Conservation (phyloP, 208 protist species). For the Trypanosoma avium region DNA sequence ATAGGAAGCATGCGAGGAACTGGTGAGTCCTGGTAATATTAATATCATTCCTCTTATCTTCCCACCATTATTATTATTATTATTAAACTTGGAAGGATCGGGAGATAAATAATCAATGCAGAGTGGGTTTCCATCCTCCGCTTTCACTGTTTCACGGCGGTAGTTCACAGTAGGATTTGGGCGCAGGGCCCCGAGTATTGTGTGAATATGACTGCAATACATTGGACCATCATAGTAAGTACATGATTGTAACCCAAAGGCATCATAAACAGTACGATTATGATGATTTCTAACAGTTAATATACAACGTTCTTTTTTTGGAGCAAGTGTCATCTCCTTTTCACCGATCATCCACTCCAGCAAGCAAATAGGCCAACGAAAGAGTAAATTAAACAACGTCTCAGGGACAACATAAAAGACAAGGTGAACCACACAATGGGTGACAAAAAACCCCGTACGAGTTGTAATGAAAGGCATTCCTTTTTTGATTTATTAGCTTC, state of each 20-base stretch:
- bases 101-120: slow-evolving; percentile 54
- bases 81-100: too few relatives aligned
- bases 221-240: slow-evolving; percentile 51
- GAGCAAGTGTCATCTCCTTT: slow-evolving; percentile 16
- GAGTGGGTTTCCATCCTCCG: slow-evolving; percentile 55
- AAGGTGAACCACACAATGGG: slow-evolving; percentile 29
- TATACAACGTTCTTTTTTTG: slow-evolving; percentile 19
- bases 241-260: slow-evolving; percentile 36
- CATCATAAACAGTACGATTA: not conserved
- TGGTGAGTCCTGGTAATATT: slow-evolving; percentile 60
- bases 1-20: slow-evolving; percentile 51
- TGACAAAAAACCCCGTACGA: slow-evolving; percentile 17
- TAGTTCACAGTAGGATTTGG: slow-evolving; percentile 23
- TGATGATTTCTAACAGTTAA: not conserved
- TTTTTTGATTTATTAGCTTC: too few relatives aligned
- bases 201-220: slow-evolving; percentile 61
- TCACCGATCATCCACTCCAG: slow-evolving; percentile 21
- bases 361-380: slow-evolving; percentile 29
- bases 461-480: too few relatives aligned
- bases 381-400: slow-evolving; percentile 24
- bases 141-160: slow-evolving; percentile 36
- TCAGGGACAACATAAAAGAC: slow-evolving; percentile 34
- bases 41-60: slow-evolving; percentile 44
- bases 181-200: slow-evolving; percentile 47
- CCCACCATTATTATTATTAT: not conserved